Evolutionary conservation across 345 rosid genomes (phyloP), one percentile per base, ranked within the genome.

Genomic region (Moricandia arvensis): DNA sequence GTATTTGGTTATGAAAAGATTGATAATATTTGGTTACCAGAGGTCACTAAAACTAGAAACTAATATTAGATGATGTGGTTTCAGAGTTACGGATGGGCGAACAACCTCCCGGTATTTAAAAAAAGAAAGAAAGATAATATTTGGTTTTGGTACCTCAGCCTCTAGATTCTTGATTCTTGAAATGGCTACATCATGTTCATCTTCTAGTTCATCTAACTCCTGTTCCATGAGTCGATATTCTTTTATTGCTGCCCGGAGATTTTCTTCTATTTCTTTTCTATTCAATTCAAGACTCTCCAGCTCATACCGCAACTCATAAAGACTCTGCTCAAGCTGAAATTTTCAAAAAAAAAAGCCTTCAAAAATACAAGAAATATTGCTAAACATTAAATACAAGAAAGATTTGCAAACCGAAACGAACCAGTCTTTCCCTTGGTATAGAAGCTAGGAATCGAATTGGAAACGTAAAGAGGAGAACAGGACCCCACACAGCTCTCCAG

Each of bases 291-390:
- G 86, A 74, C 55, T 78, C 78, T 87, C 89, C 77, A 90, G 41
- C 81, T 85, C 90, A 61, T 80, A 83, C 71, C 81, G 79, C 86
- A 86, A 66, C 69, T 84, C 82, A 21, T 64, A 63, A 68, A 86
- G 61, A 67, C 81, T 76, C 63, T 83, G 81, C 73, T 90, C 95
- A 80, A 94, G 85, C 98, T 94, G 88, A 75, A 87, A 76, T 73
- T 31, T 69, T 15, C 11, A 59, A 55, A 9, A 60, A 7, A 15
- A 7, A 35, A 34, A 43, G n/a, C n/a, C n/a, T n/a, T n/a, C n/a
- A n/a, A n/a, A n/a, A n/a, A n/a, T n/a, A n/a, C n/a, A n/a, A n/a
- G n/a, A n/a, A n/a, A n/a, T n/a, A n/a, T 21, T 29, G 47, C 54
- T 12, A 26, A 66, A 64, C 53, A 60, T 0, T 7, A 0, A n/a